Conservation (phyloP, 2,329 filamentous ascomycete species). For the Pseudogymnoascus sp. region DNA sequence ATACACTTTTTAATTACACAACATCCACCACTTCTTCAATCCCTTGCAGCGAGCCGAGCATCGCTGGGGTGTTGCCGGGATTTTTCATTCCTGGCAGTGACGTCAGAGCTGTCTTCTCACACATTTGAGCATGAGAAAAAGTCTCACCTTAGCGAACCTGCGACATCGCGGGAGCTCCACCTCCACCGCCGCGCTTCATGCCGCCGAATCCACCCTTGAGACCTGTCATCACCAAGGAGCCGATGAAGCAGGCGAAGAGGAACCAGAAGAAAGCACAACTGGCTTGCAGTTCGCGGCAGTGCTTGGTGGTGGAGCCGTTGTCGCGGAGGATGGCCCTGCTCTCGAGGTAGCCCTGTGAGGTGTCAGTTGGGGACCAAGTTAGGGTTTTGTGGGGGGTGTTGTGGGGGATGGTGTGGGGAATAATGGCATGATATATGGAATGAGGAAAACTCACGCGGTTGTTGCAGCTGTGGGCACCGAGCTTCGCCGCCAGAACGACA, state of each 20-base stretch:
- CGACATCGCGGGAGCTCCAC: constrained; percentile 43
- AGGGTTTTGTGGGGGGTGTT: not conserved
- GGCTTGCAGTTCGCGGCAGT: constrained; percentile 70
- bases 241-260: constrained; percentile 57
- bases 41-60: not conserved
- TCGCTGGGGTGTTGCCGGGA: not conserved
- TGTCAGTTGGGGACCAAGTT: not conserved
- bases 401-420: not conserved
- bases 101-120: not conserved
- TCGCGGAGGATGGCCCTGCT: constrained; percentile 52
- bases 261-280: constrained; percentile 74
- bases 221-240: constrained; percentile 46
- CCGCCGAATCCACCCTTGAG: constrained; percentile 34
- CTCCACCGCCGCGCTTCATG: constrained; percentile 34
- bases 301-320: constrained; percentile 51
- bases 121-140: not conserved
- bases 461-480: constrained; percentile 62
- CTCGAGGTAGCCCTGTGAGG: constrained; percentile 33
- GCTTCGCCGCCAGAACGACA: constrained; percentile 63
- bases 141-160: constrained; percentile 34
- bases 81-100: not conserved
- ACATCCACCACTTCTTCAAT: not conserved
- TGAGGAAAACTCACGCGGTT: constrained; percentile 41
- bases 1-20: constrained; percentile 4
- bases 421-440: not conserved